Evolutionary conservation across 163 green algal genomes (phyloP), one percentile per base, ranked within the genome.

Genomic region (Chlamydomonas reinhardtii): DNA sequence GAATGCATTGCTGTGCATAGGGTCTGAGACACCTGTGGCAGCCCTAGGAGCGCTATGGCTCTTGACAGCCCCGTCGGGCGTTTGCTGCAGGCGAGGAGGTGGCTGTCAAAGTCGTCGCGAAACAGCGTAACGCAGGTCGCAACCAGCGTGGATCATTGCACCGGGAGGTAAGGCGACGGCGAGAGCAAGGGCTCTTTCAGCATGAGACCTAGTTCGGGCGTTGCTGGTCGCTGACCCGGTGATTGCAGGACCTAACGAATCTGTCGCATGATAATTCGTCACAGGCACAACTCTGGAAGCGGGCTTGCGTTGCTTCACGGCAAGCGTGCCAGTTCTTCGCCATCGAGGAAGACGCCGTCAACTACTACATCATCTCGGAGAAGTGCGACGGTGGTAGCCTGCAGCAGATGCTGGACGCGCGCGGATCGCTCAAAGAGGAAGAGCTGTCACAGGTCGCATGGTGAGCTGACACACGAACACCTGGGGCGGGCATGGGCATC

Each of bases 351-450:
- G 80, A 86, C 56, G 56, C 56, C 29, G 27, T 3, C 34, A 86
- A 86, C 70, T 86, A 66, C n/a, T 86, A 86, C 70, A 86, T 79
- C 35, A 37, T 86, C 5, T 65, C 54, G 34, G 80, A 86, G 56
- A 86, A 86, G 52, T 86, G 80, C 69, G 27, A 79, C 27, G 82
- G 82, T 1, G 82, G 82, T 16, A 87, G 72, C 39, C 62, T 87
- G 43, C 82, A 87, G 32, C 39, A 74, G 66, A 71, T 87, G 61
- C 59, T 87, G 29, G 43, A 87, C n/a, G 37, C 59, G 2, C 71
- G 72, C 3, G 82, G 82, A 32, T 73, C 27, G 0, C 62, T 87
- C 4, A 34, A 62, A 16, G 82, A 87, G 73, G 72, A 31, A 9
- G 82, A 87, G 82, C 61, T 87, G 27, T 61, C 39, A 4, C 82